Evolutionary conservation across 192 early-diverging fungal species (phyloP), one percentile per base, ranked within the genome.

Genomic region (Dimargaris cristalligena): DNA sequence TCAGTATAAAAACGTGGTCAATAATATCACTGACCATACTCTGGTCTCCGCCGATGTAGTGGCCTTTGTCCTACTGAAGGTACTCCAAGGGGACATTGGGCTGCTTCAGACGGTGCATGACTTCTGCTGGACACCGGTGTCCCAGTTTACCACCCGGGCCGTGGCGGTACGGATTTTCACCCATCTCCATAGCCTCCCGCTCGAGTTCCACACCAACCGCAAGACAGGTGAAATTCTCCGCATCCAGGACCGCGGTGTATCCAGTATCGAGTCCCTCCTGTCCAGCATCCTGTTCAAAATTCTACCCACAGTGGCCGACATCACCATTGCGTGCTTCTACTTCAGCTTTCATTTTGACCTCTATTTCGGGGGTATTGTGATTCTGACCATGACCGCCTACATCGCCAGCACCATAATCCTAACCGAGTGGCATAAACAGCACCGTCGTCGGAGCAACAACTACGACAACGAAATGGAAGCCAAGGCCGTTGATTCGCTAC

Each of bases 201-300:
- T 97, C 22, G 79, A 84, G 25, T 99, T 89, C 68, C 94, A 98
- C 60, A 80, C 97, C 48, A 87, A 85, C 63, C 83, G 93, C 57
- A 96, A 96, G 63, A 97, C 94, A 0, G 90, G 91, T 46, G 91
- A 97, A 66, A 80, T 96, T 11, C 80, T 99, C 26, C 83, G 94
- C 3, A 90, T 97, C 23, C 74, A 76, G 65, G 78, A 79, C 51
- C 75, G 78, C 26, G 78, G 78, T 23, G 74, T 76, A 35, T 65
- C 68, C 29, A 73, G 78, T 11, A 81, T 92, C 4, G 79, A 86
- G 0, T 83, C 81, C 11, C 70, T 98, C 6, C 62, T 98, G 28
- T 80, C 75, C 23, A 86, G 86, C 28, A 72, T 96, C 25, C 59
- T 92, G 13, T 95, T 97, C 74, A 92, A 97, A 62, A 82, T 99